These are phyloP conservation scores for Verruconis gallopava DNA, from an alignment of 2,329 filamentous ascomycete genomes.

Conservation along the genomic window DNA sequence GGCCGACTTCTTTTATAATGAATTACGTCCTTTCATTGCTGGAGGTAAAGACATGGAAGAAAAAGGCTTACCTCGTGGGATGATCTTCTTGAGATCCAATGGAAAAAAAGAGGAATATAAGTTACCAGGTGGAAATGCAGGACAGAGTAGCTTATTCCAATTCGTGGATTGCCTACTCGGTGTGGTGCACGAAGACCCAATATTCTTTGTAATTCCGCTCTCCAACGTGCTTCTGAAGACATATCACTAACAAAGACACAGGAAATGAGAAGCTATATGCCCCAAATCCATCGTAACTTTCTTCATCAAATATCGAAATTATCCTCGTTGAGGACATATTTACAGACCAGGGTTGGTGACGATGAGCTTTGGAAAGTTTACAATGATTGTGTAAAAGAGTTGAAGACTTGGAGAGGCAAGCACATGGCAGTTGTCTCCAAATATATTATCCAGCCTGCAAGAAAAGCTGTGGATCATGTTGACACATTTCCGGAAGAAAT, in stretches of 20 bases:
- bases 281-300: neutral
- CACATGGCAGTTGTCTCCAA: conserved; percentile 2
- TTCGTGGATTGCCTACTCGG: neutral
- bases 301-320: neutral
- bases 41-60: conserved; percentile 26
- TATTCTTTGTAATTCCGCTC: neutral
- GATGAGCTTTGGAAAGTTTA: neutral
- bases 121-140: neutral
- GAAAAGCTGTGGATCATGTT: neutral
- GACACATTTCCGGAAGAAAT: neutral
- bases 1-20: neutral
- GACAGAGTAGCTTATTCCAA: neutral
- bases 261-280: conserved; percentile 1
- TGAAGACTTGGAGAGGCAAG: neutral
- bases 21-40: neutral
- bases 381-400: neutral
- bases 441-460: neutral
- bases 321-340: neutral
- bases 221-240: neutral
- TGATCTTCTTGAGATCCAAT: neutral
- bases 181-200: neutral
- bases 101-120: neutral
- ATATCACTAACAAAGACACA: too few relatives aligned
- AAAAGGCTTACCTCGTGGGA: conserved; percentile 36
- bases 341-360: neutral